These are phyloP conservation scores for Setaria italica DNA, from an alignment of 202 grass and related monocot species.

Conservation along the genomic window DNA sequence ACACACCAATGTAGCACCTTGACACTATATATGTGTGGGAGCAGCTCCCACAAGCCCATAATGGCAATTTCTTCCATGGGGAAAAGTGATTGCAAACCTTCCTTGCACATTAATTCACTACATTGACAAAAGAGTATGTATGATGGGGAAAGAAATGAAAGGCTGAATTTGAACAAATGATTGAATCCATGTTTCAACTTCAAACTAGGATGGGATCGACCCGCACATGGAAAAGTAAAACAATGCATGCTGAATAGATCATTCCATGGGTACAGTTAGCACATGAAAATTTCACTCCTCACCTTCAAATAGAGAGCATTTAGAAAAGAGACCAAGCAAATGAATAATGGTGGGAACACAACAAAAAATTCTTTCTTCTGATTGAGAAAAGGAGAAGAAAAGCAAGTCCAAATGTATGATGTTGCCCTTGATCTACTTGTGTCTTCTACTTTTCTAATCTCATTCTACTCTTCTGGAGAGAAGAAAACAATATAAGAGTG, in stretches of 20 bases:
- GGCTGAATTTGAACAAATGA: conserved; percentile 36
- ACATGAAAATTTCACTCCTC: conserved; percentile 20
- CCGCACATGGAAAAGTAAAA: conserved; percentile 14
- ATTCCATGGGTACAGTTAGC: conserved; percentile 11
- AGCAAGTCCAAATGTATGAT: conserved; percentile 5
- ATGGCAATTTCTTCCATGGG: conserved; percentile 95
- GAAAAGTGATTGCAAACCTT: conserved; percentile 84
- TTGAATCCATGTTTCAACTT: neutral
- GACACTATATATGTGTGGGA: conserved; percentile 79
- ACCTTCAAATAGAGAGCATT: neutral
- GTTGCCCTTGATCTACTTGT: neutral
- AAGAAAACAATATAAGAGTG: neutral
- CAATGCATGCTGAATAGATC: conserved; percentile 6
- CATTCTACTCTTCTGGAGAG: conserved; percentile 8
- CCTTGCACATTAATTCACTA: conserved; percentile 79
- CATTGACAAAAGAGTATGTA: conserved; percentile 32
- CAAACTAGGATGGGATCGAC: conserved; percentile 14
- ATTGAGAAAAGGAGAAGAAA: conserved; percentile 12
- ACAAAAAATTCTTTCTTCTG: conserved; percentile 13
- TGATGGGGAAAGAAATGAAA: conserved; percentile 14
- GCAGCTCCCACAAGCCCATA: conserved; percentile 95
- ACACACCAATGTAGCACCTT: conserved; percentile 57
- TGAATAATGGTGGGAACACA: conserved; percentile 24
- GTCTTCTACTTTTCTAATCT: neutral
- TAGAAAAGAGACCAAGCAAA: conserved; percentile 8